A percentile compares a stretch with the other conserved stretches of the same genome.
Evolutionary conservation across 805 yeast species (phyloP).

Genomic region (Yarrowia divulgata): DNA sequence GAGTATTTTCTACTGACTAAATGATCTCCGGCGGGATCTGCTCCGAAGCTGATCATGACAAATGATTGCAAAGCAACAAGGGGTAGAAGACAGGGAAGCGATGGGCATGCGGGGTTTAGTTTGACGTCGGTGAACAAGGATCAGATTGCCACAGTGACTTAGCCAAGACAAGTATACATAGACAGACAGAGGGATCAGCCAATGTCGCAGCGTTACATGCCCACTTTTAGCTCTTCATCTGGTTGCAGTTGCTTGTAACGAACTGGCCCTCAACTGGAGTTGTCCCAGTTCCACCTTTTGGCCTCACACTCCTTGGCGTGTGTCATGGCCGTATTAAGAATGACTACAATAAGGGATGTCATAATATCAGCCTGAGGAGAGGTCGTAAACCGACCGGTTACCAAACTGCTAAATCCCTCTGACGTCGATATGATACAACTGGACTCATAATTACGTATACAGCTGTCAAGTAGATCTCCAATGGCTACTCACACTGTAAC

Average conservation of each 20-base stretch:
- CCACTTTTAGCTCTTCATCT: background rate
- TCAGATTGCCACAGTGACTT: too few species aligned
- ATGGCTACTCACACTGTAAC: too few species aligned
- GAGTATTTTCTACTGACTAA: background rate
- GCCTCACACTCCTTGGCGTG: constrained; percentile 2
- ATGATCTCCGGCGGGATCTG: background rate
- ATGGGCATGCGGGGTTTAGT: constrained; percentile 7
- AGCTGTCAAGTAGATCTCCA: too few species aligned
- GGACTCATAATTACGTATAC: too few species aligned
- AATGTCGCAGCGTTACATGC: background rate
- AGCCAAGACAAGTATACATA: background rate
- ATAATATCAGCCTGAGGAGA: too few species aligned
- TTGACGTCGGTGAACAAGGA: background rate
- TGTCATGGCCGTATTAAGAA: background rate
- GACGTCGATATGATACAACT: too few species aligned
- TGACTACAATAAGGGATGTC: background rate
- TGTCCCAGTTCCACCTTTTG: background rate
- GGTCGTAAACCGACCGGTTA: too few species aligned
- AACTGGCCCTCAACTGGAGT: background rate
- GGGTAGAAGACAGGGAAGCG: constrained; percentile 5
- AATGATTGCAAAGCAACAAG: constrained; percentile 6
- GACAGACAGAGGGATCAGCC: background rate
- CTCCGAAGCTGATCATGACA: background rate
- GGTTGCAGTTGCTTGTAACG: background rate
- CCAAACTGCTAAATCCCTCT: too few species aligned